phyloP scores from a whole-genome alignment of 768 basidiomycete genomes.

The Zangia roseola region DNA sequence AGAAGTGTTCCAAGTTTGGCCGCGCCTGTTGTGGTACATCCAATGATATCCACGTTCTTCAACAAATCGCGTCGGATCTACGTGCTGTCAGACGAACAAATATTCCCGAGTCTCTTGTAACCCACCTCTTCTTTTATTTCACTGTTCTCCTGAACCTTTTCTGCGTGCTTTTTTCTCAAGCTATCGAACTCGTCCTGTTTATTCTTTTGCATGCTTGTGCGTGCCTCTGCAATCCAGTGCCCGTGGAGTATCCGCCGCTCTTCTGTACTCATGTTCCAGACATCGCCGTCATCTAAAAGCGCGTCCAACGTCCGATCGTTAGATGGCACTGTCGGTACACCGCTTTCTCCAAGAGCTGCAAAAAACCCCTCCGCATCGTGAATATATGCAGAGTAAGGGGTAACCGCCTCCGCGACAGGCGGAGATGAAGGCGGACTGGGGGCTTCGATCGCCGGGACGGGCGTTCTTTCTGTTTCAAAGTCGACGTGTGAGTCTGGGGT shows the following conservation, averaged over 20 bases:
- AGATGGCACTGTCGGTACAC: conserved; percentile 39
- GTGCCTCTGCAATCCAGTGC: conserved; percentile 48
- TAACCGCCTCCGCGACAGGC: neutral
- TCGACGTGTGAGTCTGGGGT: neutral
- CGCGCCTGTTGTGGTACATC: conserved; percentile 78
- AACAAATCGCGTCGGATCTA: conserved; percentile 60
- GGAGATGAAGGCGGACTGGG: neutral
- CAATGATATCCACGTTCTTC: conserved; percentile 56
- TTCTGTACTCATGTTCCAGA: conserved; percentile 53
- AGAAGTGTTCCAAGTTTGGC: conserved; percentile 62
- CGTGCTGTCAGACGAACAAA: neutral
- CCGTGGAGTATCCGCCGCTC: conserved; percentile 48
- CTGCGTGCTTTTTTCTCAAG: conserved; percentile 40
- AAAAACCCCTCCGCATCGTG: conserved; percentile 37
- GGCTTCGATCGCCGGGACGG: neutral
- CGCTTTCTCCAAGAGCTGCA: conserved; percentile 31
- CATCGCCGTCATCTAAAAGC: conserved; percentile 34
- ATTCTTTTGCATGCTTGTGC: conserved; percentile 28
- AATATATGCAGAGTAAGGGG: conserved; percentile 17
- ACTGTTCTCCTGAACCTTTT: conserved; percentile 36
- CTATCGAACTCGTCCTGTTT: conserved; percentile 43
- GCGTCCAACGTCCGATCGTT: conserved; percentile 36
- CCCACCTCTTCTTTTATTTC: conserved; percentile 56
- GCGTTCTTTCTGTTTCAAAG: neutral
- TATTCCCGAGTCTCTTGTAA: neutral